Conservation (phyloP, 768 basidiomycete genomes). For the Boletus reticulatus region DNA sequence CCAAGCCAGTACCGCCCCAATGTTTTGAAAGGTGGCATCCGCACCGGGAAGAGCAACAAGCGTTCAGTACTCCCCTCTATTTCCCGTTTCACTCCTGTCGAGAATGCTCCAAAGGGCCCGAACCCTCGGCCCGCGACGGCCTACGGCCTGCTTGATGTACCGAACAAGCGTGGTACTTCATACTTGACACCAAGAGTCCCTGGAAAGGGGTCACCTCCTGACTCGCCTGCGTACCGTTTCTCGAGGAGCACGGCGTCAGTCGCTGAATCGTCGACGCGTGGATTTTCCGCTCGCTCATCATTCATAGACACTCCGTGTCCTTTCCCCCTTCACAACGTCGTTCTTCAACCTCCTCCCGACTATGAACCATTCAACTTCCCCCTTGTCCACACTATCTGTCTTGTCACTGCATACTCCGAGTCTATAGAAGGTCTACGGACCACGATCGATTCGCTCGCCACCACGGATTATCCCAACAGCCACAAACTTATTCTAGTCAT, state of each 20-base stretch:
- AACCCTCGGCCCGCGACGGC: conserved; percentile 58
- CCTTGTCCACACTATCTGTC: conserved; percentile 88
- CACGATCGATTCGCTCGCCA: conserved; percentile 96
- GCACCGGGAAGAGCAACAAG: conserved; percentile 48
- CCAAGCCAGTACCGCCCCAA: conserved; percentile 90
- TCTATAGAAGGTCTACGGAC: conserved; percentile 94
- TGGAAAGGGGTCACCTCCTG: conserved; percentile 65
- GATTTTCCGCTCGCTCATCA: conserved; percentile 39
- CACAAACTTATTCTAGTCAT: conserved; percentile 96
- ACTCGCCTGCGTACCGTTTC: conserved; percentile 63
- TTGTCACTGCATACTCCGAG: conserved; percentile 98
- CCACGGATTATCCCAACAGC: conserved; percentile 97
- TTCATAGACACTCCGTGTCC: conserved; percentile 79
- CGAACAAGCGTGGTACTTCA: conserved; percentile 59
- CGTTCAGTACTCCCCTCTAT: conserved; percentile 62
- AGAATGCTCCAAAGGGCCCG: conserved; percentile 51
- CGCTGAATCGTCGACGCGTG: conserved; percentile 38
- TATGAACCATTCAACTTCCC: conserved; percentile 97
- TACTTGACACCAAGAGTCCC: conserved; percentile 40
- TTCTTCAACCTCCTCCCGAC: conserved; percentile 89
- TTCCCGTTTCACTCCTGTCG: conserved; percentile 75
- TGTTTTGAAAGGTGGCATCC: conserved; percentile 69
- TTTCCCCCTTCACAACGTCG: conserved; percentile 87
- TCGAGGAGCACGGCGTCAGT: conserved; percentile 86
- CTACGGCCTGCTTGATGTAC: conserved; percentile 64